phyloP scores from a whole-genome alignment of 1,284 basidiomycete genomes.

The Malassezia equina region DNA sequence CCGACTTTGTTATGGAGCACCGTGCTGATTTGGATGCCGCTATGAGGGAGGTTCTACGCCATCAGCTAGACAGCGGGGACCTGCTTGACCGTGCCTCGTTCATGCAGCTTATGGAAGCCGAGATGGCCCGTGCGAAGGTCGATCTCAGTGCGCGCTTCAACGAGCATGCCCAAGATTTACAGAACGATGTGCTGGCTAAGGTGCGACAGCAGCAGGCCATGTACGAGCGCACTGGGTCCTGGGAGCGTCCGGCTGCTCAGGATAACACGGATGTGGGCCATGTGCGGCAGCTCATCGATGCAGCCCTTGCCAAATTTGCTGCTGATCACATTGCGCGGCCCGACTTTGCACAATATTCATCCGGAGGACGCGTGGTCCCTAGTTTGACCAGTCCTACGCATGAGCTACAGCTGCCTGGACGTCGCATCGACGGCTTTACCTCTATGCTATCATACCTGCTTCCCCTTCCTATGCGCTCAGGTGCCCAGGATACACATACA shows the following conservation, averaged over 20 bases:
- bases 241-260: slow-evolving; percentile 1
- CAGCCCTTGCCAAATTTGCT: slow-evolving; percentile 57
- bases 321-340: slow-evolving; percentile 69
- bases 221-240: slow-evolving; percentile 23
- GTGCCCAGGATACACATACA: slow-evolving; percentile 29
- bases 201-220: slow-evolving; percentile 33
- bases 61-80: background rate
- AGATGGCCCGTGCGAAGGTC: slow-evolving; percentile 42
- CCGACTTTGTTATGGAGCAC: slow-evolving; percentile 4
- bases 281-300: slow-evolving; percentile 58
- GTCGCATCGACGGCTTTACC: background rate
- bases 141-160: slow-evolving; percentile 35
- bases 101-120: slow-evolving; percentile 37
- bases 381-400: slow-evolving; percentile 63
- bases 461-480: slow-evolving; percentile 3
- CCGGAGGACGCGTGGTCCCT: slow-evolving; percentile 70
- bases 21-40: slow-evolving; percentile 1
- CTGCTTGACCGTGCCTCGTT: slow-evolving; percentile 10
- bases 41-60: background rate
- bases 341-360: slow-evolving; percentile 76
- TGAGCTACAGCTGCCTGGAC: slow-evolving; percentile 5
- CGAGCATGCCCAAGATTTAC: slow-evolving; percentile 29
- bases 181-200: slow-evolving; percentile 27
- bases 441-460: background rate
- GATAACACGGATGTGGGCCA: background rate